Percentiles rank a stretch among this genome's conserved stretches.
phyloP scores from a whole-genome alignment of 345 rosid genomes.

The Sonneratia caseolaris region DNA sequence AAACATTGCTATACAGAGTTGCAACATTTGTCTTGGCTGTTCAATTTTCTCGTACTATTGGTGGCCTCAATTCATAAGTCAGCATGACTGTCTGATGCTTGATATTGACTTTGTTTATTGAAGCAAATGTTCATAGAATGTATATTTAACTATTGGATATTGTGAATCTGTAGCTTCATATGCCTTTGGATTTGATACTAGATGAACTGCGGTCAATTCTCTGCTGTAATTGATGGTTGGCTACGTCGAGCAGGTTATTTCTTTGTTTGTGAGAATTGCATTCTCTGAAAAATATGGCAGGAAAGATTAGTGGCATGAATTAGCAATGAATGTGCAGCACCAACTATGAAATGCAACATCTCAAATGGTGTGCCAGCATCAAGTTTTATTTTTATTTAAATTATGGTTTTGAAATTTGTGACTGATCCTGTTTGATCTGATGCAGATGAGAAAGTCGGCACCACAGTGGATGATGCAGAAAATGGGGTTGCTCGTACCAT shows the following conservation, averaged over 20 bases:
- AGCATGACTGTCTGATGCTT: neutral
- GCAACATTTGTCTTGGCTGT: neutral
- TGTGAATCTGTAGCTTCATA: neutral
- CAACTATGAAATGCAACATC: neutral
- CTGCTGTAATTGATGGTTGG: neutral
- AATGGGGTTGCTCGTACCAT: constrained; percentile 30
- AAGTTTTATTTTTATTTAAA: too few species aligned
- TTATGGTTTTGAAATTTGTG: neutral
- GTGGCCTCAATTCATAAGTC: too few species aligned
- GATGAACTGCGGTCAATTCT: neutral
- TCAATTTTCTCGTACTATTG: neutral
- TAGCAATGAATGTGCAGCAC: neutral
- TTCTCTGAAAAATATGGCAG: neutral
- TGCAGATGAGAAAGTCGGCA: constrained; percentile 53
- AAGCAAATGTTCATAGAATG: neutral
- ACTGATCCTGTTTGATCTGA: neutral
- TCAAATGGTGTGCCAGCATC: neutral
- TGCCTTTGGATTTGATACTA: neutral
- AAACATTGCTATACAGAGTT: neutral
- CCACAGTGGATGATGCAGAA: constrained; percentile 22
- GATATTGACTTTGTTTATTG: neutral
- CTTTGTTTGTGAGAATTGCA: neutral
- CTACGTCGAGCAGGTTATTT: neutral
- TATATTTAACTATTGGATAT: neutral
- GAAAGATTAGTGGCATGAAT: neutral